Evolutionary conservation across 345 rosid species (phyloP).

Genomic region (Streptanthus diversifolius): DNA sequence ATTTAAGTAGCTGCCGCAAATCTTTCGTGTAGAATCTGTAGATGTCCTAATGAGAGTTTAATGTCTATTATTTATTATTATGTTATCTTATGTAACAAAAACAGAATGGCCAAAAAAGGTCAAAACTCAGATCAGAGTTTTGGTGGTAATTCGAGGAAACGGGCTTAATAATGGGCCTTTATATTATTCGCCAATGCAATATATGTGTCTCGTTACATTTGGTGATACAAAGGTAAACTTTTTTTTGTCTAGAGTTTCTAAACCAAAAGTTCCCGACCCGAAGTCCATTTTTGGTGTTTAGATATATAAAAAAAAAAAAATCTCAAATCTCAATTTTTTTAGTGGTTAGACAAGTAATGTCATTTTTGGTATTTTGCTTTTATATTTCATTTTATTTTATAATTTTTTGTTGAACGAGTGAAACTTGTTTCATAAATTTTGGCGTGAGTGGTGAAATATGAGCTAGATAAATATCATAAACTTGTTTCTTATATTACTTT

Average conservation of each 20-base stretch:
- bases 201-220: neutral
- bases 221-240: neutral
- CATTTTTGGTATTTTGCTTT: neutral
- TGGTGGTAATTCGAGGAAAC: neutral
- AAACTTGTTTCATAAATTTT: neutral
- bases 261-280: neutral
- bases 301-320: neutral
- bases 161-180: neutral
- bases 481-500: neutral
- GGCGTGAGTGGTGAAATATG: neutral
- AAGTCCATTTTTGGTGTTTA: neutral
- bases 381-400: neutral
- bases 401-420: neutral
- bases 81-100: neutral
- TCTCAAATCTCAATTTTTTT: neutral
- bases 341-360: neutral
- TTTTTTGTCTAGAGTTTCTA: neutral
- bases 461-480: neutral
- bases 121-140: neutral
- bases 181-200: neutral
- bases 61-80: neutral
- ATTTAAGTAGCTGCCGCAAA: constrained; percentile 24
- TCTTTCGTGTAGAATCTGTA: constrained; percentile 17
- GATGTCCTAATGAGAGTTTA: neutral
- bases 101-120: neutral